Evolutionary conservation across 1,284 basidiomycete genomes (phyloP).

Genomic region (Fomes fomentarius): DNA sequence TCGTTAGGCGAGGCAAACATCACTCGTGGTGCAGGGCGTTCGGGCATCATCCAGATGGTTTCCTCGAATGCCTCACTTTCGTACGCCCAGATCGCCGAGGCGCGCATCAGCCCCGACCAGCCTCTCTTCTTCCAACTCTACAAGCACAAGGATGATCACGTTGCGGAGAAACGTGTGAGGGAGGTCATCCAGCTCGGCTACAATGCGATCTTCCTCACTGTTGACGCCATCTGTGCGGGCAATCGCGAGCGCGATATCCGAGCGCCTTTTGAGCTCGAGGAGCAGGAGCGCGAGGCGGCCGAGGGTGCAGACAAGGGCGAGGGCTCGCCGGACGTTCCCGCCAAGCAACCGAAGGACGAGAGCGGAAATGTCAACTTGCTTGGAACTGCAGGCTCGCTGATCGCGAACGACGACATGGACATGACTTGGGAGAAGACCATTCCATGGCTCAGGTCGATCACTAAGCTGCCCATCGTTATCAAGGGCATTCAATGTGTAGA

Average conservation of each 20-base stretch:
- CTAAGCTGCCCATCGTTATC: slow-evolving; percentile 81
- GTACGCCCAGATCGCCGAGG: slow-evolving; percentile 68
- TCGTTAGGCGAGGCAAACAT: slow-evolving; percentile 83
- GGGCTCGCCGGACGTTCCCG: slow-evolving; percentile 20
- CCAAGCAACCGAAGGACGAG: slow-evolving; percentile 34
- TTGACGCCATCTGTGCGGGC: slow-evolving; percentile 86
- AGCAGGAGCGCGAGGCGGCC: slow-evolving; percentile 51
- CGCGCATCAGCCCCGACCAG: slow-evolving; percentile 60
- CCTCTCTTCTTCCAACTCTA: slow-evolving; percentile 88
- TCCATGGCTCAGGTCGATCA: slow-evolving; percentile 76
- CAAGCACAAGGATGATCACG: slow-evolving; percentile 74
- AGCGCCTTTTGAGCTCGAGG: slow-evolving; percentile 64
- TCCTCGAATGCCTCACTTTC: slow-evolving; percentile 88
- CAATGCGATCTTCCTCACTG: slow-evolving; percentile 89
- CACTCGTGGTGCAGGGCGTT: slow-evolving; percentile 71
- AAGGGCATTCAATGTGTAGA: slow-evolving; percentile 85
- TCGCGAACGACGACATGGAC: slow-evolving; percentile 65
- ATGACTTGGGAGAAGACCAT: slow-evolving; percentile 79
- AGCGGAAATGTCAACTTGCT: slow-evolving; percentile 44
- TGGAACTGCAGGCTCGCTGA: slow-evolving; percentile 68
- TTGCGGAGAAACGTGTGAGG: slow-evolving; percentile 73
- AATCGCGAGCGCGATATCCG: slow-evolving; percentile 84
- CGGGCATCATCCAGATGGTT: slow-evolving; percentile 86
- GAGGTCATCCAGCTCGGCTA: slow-evolving; percentile 76
- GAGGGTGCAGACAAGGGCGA: slow-evolving; percentile 26